Evolutionary conservation across 2,329 filamentous ascomycete genomes (phyloP), one percentile per base, ranked within the genome.

Genomic region (Talaromyces piceae): DNA sequence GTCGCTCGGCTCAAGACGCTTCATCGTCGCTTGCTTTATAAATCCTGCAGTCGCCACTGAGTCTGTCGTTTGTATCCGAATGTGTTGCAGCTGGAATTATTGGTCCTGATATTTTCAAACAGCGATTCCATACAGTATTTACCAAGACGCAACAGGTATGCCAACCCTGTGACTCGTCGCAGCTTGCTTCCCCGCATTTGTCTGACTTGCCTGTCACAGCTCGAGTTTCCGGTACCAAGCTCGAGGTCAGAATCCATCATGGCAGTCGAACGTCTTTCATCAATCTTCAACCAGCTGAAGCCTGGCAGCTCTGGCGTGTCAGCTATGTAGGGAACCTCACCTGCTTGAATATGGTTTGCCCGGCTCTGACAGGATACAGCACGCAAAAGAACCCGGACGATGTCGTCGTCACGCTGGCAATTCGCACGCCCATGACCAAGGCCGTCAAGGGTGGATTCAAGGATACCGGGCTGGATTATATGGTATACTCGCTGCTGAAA

Each of bases 371-470:
- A 61, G 48, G 63, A 46, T n/a, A 50, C 52, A 95, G 90, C 65
- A 90, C 88, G 52, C 83, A 88, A 61, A 91, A 97, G 77, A 94
- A 95, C 71, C 82, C 91, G 60, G 91, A 97, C 68, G 93, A 98
- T 76, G 80, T 98, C 50, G 93, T 98, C 67, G 95, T 97, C 66
- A 98, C 93, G 6, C 82, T 94, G 53, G 91, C 91, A 25, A 77
- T 91, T 63, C 87, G 93, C 51, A 96, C 91, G 25, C 90, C 93
- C 0, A 79, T 98, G 56, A 79, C 86, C 66, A 97, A 96, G 76
- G 90, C 81, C 48, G 79, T 79, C 68, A 96, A 95, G 79, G 91
- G 93, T 58, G 89, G 90, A 39, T 87, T 98, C 77, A 97, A 96
- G 77, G 91, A 98, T 69, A 94, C 90, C 5, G 80, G 80, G 37